Evolutionary conservation across 331 rosid genomes (phyloP).

Genomic region (Telfairia occidentalis): DNA sequence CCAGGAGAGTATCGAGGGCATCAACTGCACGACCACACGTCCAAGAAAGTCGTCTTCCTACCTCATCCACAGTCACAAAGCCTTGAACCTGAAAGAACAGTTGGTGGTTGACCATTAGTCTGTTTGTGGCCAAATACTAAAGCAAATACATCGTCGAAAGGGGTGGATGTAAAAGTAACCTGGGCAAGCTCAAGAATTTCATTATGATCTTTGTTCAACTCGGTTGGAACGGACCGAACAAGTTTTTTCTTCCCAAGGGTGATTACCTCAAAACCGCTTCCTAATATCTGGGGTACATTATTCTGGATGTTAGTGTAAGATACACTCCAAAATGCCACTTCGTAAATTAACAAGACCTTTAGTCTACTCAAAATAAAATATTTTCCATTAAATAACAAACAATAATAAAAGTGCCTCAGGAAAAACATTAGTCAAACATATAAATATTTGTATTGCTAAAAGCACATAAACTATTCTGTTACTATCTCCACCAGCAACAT

Average conservation of each 20-base stretch:
- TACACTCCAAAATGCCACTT: neutral
- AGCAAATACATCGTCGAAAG: neutral
- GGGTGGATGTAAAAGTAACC: constrained; percentile 29
- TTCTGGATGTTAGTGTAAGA: neutral
- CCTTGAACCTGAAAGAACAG: constrained; percentile 60
- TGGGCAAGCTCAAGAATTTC: constrained; percentile 96
- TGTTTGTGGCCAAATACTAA: neutral
- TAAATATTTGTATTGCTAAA: neutral
- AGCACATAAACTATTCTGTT: neutral
- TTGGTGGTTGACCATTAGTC: neutral
- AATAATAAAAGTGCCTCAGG: neutral
- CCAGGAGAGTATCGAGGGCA: constrained; percentile 78
- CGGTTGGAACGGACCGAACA: constrained; percentile 96
- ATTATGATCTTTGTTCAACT: constrained; percentile 92
- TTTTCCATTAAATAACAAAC: neutral
- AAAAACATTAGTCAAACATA: neutral
- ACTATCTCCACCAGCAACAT: neutral
- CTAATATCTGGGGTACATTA: constrained; percentile 54
- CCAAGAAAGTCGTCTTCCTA: constrained; percentile 77
- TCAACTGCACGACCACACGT: constrained; percentile 75
- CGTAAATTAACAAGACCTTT: neutral
- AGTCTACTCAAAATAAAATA: neutral
- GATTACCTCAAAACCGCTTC: constrained; percentile 91
- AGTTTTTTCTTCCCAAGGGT: constrained; percentile 88
- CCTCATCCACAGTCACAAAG: constrained; percentile 70